Evolutionary conservation across 2,329 filamentous ascomycete genomes (phyloP).

Genomic region (Cercospora sesami): DNA sequence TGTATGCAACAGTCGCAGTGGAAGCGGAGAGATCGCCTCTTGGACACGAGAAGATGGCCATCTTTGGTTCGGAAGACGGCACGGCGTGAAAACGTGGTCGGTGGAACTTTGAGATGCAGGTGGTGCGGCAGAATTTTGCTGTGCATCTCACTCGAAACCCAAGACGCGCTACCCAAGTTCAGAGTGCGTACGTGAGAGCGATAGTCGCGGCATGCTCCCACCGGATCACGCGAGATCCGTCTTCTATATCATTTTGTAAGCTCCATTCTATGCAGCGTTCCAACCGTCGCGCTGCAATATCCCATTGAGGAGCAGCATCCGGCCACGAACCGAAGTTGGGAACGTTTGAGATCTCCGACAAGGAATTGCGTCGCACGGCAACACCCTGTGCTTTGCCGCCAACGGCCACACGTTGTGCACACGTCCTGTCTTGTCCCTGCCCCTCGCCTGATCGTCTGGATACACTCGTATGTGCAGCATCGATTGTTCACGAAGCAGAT

Average conservation of each 20-base stretch:
- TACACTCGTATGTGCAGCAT: not conserved
- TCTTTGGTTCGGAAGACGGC: not conserved
- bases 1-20: not conserved
- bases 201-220: not conserved
- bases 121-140: not conserved
- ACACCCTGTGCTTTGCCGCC: not conserved
- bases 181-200: not conserved
- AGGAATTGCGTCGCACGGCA: not conserved
- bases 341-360: not conserved
- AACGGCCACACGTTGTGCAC: not conserved
- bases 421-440: not conserved
- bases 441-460: not conserved
- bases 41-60: not conserved
- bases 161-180: not conserved
- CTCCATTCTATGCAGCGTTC: not conserved
- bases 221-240: not conserved
- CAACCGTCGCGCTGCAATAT: not conserved
- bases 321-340: not conserved
- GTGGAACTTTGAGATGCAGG: conserved; percentile 1
- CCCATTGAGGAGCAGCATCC: not conserved
- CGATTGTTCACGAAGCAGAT: not conserved
- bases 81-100: conserved; percentile 3
- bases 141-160: not conserved
- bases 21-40: not conserved
- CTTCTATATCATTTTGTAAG: not conserved